Base-by-base conservation (phyloP, 257 asterid species). In the Verbascum thapsus region DNA sequence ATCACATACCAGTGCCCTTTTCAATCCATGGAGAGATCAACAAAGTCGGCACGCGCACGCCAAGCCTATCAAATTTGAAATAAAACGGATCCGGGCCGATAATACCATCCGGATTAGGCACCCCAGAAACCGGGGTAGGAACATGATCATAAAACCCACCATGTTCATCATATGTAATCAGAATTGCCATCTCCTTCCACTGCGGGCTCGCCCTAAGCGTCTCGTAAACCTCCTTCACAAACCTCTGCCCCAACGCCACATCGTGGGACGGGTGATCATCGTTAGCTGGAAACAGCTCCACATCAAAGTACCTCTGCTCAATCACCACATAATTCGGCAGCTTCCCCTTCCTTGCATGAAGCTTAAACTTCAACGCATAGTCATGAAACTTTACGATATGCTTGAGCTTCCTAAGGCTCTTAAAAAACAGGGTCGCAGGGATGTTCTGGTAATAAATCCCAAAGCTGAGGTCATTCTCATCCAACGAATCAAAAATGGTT, bases 221-320 rank as follows among this genome's bases (percentile, higher is more conserved):
- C 86, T 91, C 98, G 39, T 91, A 91, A 16, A 91, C 98, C 75
- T 91, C 98, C 88, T 91, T 91, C 59, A 91, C 96, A 72, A 91
- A 91, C 78, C 45, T 91, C 78, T 91, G 98, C 51, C 98, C 98
- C 56, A 67, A 20, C 8, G 96, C 97, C 49, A 92, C 92, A 30
- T 92, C 97, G 10, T 92, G 97, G 0, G 97, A 88, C 0, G 98
- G 98, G 61, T 92, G 98, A 70, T 92, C 97, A 61, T 92, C 98
- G 56, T 92, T 86, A 0, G 98, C 98, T 0, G 98, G 98, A 3
- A 74, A 73, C 2, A 85, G 19, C 5, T 44, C 52, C 8, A 88
- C 61, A 19, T 92, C 98, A 16, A 83, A 88, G 67, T 88, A 92
- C 7, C 98, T 63, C 69, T 92, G 98, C 73, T 91, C 98, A 37